Conservation (phyloP, 2,329 filamentous ascomycete species). For the Huntiella abstrusa region DNA sequence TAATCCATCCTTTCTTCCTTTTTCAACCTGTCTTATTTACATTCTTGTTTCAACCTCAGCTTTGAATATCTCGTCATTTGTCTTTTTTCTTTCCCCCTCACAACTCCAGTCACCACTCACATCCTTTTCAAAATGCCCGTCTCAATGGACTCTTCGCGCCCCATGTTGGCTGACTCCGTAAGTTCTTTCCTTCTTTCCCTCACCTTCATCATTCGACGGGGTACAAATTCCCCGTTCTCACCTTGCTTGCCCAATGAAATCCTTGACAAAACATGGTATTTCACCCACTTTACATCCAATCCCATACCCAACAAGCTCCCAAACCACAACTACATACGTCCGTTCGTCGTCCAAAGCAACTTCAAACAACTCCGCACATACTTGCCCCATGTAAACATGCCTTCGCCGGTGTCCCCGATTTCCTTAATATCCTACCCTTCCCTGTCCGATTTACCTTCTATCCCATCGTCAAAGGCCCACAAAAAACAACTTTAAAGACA, state of each 20-base stretch:
- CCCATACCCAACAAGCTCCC: too few species aligned
- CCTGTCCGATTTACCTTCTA: too few species aligned
- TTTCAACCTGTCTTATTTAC: background rate
- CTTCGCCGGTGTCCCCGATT: too few species aligned
- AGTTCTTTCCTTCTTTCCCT: conserved; percentile 18
- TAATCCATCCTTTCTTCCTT: too few species aligned
- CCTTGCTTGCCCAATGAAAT: background rate
- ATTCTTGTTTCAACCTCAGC: background rate
- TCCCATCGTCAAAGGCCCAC: too few species aligned
- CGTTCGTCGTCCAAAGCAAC: too few species aligned
- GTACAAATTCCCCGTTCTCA: background rate
- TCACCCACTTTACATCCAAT: too few species aligned
- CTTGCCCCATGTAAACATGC: too few species aligned
- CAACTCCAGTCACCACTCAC: background rate
- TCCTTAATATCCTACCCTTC: too few species aligned
- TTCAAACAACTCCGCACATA: too few species aligned
- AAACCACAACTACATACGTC: too few species aligned
- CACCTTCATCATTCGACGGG: conserved; percentile 1
- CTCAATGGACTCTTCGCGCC: conserved; percentile 40
- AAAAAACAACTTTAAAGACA: background rate
- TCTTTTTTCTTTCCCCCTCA: background rate
- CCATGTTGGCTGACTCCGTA: conserved; percentile 46
- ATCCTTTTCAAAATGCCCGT: conserved; percentile 27
- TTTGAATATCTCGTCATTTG: background rate
- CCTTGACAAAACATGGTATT: background rate